A percentile compares a stretch with the other conserved stretches of the same genome.
These are phyloP conservation scores for Clonostachys solani DNA, from an alignment of 2,329 filamentous ascomycete species.

Conservation along the genomic window DNA sequence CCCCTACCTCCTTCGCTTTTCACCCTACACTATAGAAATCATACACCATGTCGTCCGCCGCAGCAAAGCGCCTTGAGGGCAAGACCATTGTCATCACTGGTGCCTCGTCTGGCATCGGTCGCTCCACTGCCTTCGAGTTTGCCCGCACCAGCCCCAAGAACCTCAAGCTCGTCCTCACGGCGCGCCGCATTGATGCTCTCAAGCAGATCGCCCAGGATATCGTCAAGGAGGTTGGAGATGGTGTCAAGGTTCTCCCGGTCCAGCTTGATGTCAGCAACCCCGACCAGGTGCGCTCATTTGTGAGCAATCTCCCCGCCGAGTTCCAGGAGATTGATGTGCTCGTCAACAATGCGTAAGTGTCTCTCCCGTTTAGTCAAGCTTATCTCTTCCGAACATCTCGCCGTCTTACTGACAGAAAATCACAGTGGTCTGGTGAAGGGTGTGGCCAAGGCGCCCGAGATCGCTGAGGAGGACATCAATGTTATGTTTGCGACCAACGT, in stretches of 20 bases:
- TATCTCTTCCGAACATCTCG: neutral
- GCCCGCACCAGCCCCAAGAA: constrained; percentile 76
- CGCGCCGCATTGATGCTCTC: constrained; percentile 77
- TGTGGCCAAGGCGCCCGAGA: constrained; percentile 79
- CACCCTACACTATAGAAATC: neutral
- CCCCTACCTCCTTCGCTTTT: neutral
- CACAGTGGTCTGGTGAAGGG: constrained; percentile 81
- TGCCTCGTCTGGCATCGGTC: constrained; percentile 91
- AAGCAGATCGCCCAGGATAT: constrained; percentile 76
- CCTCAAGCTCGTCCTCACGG: constrained; percentile 82
- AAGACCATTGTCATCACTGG: constrained; percentile 93
- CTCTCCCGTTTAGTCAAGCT: neutral
- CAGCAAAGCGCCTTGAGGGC: constrained; percentile 74
- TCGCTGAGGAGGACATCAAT: constrained; percentile 78
- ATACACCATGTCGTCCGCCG: neutral
- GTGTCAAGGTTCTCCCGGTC: constrained; percentile 77
- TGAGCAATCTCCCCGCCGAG: constrained; percentile 69
- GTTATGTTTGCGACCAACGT: constrained; percentile 93
- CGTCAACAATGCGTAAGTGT: constrained; percentile 91
- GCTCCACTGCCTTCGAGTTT: constrained; percentile 82
- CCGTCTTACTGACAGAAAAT: no score
- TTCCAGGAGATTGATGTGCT: constrained; percentile 83
- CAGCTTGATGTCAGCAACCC: constrained; percentile 84
- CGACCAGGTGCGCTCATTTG: constrained; percentile 68
- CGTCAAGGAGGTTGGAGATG: constrained; percentile 69